phyloP scores from a whole-genome alignment of 148 eudicot species.

The Cornus florida region DNA sequence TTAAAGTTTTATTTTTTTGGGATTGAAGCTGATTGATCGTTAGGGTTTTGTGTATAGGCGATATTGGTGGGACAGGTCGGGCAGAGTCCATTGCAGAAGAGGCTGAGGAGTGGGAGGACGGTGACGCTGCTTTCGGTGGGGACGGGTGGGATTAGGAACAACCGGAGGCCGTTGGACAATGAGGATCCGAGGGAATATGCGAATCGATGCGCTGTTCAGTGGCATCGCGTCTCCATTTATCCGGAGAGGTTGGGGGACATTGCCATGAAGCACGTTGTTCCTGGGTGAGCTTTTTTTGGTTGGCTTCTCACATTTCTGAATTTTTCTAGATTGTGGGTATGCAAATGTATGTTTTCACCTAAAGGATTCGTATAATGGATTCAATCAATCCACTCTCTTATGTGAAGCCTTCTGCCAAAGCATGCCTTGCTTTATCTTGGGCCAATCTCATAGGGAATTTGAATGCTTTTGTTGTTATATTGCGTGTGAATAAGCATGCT shows the following conservation, averaged over 20 bases:
- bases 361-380: background rate
- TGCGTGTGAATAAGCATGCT: background rate
- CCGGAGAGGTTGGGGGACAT: conserved; percentile 55
- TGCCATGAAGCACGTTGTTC: conserved; percentile 55
- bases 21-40: background rate
- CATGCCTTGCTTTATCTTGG: background rate
- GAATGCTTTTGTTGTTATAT: background rate
- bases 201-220: conserved; percentile 78
- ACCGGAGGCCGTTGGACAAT: conserved; percentile 73
- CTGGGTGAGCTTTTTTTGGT: conserved; percentile 49
- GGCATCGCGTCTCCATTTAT: conserved; percentile 91
- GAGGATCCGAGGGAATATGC: conserved; percentile 92
- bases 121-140: conserved; percentile 69
- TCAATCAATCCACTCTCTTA: background rate
- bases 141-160: conserved; percentile 89
- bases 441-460: background rate
- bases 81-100: conserved; percentile 76
- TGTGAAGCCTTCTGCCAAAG: background rate
- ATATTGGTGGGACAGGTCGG: conserved; percentile 86
- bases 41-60: conserved; percentile 38
- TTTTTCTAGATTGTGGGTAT: background rate
- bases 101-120: conserved; percentile 54
- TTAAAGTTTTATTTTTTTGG: too few relatives aligned
- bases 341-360: background rate
- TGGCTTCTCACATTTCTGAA: background rate